Conservation (phyloP, 805 yeast genomes). For the Barnettozyma wickerhamii region DNA sequence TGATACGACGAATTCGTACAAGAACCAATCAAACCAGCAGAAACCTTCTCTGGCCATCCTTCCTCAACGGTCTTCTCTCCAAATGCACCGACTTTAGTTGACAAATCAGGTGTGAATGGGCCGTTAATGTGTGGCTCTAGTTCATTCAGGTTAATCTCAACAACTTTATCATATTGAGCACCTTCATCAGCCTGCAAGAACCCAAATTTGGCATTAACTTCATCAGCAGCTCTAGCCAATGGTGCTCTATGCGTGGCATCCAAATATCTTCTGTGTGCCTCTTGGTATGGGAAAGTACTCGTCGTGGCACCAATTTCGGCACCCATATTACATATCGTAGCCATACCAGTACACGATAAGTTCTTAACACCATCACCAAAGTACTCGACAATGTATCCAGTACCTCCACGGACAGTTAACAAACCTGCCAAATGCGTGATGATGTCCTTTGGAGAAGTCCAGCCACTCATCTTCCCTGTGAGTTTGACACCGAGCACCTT, state of each 20-base stretch:
- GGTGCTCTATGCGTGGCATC: conserved; percentile 79
- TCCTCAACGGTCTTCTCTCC: conserved; percentile 64
- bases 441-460: conserved; percentile 98
- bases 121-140: conserved; percentile 96
- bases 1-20: conserved; percentile 98
- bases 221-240: conserved; percentile 75
- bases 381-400: conserved; percentile 94
- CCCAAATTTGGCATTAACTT: conserved; percentile 47
- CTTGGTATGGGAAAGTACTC: conserved; percentile 92
- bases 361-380: conserved; percentile 91
- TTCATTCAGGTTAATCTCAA: conserved; percentile 81
- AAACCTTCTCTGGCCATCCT: conserved; percentile 81
- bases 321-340: conserved; percentile 99
- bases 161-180: conserved; percentile 86
- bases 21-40: conserved; percentile 95
- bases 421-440: conserved; percentile 89
- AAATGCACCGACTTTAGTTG: conserved; percentile 86
- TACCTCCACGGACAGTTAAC: conserved; percentile 96
- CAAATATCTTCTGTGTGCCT: conserved; percentile 73
- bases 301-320: conserved; percentile 99
- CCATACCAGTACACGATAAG: conserved; percentile 98
- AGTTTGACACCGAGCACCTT: conserved; percentile 90
- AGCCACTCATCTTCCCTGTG: conserved; percentile 83
- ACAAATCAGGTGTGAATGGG: conserved; percentile 97
- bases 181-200: conserved; percentile 82